Conservation (phyloP, 345 rosid genomes). For the Murraya paniculata region DNA sequence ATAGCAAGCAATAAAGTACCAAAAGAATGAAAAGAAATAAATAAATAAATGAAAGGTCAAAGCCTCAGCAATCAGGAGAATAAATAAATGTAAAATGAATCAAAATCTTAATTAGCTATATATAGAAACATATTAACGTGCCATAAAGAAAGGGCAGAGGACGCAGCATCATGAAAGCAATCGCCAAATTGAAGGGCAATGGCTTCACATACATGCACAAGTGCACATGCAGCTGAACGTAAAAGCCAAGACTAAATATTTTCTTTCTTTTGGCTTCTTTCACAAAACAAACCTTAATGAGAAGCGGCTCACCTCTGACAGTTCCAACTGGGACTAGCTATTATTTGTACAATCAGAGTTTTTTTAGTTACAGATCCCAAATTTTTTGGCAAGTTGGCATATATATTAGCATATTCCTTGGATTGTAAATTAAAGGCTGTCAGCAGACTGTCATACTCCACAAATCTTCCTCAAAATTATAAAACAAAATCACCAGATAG, state of each 20-base stretch:
- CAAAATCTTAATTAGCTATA: too few relatives aligned
- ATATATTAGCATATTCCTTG: not conserved
- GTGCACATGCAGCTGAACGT: not conserved
- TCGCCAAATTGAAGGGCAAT: not conserved
- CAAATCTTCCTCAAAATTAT: not conserved
- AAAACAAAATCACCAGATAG: not conserved
- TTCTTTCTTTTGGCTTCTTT: too few relatives aligned
- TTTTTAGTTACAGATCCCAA: too few relatives aligned
- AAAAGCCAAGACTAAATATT: not conserved
- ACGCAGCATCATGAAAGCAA: not conserved
- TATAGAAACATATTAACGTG: too few relatives aligned
- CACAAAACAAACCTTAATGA: too few relatives aligned
- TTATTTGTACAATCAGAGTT: too few relatives aligned
- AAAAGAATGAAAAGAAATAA: too few relatives aligned
- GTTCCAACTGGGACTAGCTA: not conserved
- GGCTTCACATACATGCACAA: not conserved
- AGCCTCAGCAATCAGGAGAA: not conserved
- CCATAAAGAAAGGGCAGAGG: not conserved
- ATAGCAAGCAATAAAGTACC: not conserved
- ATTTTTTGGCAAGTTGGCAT: not conserved
- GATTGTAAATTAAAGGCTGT: not conserved
- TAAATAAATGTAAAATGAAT: too few relatives aligned
- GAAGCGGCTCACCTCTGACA: not conserved
- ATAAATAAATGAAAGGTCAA: not conserved
- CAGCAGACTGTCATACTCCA: not conserved